Evolutionary conservation across 2,329 filamentous ascomycete species (phyloP), one percentile per base, ranked within the genome.

Genomic region (Fusarium citri): DNA sequence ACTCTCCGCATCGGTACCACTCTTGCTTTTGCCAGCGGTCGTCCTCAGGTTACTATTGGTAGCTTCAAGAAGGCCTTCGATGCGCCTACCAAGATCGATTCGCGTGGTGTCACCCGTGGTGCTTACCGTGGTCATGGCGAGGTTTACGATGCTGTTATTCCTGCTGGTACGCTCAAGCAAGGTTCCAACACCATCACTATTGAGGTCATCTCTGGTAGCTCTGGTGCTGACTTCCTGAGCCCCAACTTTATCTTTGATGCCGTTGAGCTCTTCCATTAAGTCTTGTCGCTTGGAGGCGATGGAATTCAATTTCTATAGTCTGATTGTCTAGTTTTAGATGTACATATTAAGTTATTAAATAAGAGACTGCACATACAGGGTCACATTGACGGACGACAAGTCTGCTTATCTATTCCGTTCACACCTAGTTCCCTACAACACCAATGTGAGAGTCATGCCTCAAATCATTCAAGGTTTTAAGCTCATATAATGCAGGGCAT

Each of bases 1-100:
- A 91, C 88, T 1, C 83, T 92, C 26, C 84, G 89, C 45, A 86
- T 92, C 62, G 89, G 88, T 8, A 92, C 89, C 0, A 92, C 89
- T 0, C 80, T 92, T 23, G 83, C 86, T 3, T 91, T 90, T 67
- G 85, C 86, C 0, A 86, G 89, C 23, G 87, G 83, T 8, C 82
- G 89, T 14, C 89, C 89, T 1, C 81, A 83, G 42, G 84, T 78
- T n/a, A 82, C 91, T 50, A 91, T 91, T 72, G 80, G 79, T 26
- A 80, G 79, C 40, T 90, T 83, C 77, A 81, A 76, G 12, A 83
- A 82, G 2, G 64, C 82, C 0, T 80, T 81, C 1, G 75, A 81
- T 4, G 86, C 88, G 0, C 89, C 89, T 1, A 83, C 81, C 12
- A 89, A 90, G 78, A 87, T 92, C 50, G 85, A 91, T 75, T 89